These are phyloP conservation scores for Cladosporium sp. DNA, from an alignment of 2,329 filamentous ascomycete genomes.

Conservation along the genomic window DNA sequence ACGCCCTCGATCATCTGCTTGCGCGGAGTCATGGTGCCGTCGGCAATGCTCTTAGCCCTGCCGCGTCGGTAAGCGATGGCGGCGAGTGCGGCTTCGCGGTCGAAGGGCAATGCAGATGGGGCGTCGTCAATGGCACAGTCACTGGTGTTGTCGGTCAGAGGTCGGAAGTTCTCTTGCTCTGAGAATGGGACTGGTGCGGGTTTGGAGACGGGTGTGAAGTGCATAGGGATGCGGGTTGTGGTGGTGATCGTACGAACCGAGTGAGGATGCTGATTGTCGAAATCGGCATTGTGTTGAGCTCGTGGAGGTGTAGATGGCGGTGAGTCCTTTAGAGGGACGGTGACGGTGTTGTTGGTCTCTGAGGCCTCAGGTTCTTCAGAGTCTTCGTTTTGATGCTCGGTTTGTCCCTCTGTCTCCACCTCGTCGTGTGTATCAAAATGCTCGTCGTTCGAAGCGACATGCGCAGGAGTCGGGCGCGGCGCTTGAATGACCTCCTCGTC, in stretches of 20 bases:
- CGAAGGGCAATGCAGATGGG: conserved; percentile 30
- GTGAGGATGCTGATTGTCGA: conserved; percentile 16
- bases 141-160: conserved; percentile 7
- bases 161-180: conserved; percentile 19
- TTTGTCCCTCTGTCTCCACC: too few species aligned
- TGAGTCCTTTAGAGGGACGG: conserved; percentile 15
- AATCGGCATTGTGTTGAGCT: conserved; percentile 20
- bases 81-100: conserved; percentile 69
- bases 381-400: conserved; percentile 36
- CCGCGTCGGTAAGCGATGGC: conserved; percentile 70
- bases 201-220: conserved; percentile 41
- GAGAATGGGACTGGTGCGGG: conserved; percentile 15
- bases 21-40: conserved; percentile 58
- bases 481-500: neutral
- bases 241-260: conserved; percentile 43
- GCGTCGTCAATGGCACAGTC: conserved; percentile 13
- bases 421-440: neutral
- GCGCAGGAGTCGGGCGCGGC: neutral
- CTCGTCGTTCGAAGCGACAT: neutral
- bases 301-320: conserved; percentile 22
- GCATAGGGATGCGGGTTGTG: conserved; percentile 46
- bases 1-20: conserved; percentile 55
- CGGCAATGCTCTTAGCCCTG: conserved; percentile 64
- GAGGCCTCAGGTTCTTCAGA: conserved; percentile 36
- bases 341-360: conserved; percentile 4